Percentiles rank a stretch among this genome's conserved stretches.
Evolutionary conservation across 495 filamentous ascomycete species (phyloP).

Genomic region (Aspergillus carlsbadensis): DNA sequence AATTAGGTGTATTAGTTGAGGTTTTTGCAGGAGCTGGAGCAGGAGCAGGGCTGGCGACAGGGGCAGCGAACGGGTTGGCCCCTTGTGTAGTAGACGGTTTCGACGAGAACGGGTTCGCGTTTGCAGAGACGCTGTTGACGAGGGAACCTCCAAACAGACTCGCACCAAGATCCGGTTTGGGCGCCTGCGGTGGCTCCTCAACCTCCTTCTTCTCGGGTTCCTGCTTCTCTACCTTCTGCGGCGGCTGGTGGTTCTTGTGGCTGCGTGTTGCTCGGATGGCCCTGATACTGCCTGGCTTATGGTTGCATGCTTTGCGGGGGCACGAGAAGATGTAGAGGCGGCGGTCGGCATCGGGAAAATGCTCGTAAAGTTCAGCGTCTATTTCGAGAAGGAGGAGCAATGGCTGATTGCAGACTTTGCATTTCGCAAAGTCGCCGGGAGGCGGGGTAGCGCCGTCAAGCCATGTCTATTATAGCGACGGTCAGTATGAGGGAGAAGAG

Average conservation of each 20-base stretch:
- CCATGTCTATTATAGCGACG: constrained; percentile 64
- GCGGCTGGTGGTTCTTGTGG: constrained; percentile 25
- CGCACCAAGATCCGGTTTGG: constrained; percentile 56
- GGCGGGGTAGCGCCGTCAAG: constrained; percentile 65
- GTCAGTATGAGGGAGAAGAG: constrained; percentile 1
- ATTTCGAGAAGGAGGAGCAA: constrained; percentile 88
- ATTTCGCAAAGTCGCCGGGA: constrained; percentile 77
- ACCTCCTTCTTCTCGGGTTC: constrained; percentile 36
- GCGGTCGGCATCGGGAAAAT: constrained; percentile 81
- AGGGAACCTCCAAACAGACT: constrained; percentile 52
- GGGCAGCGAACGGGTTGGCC: constrained; percentile 47
- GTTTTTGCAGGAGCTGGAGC: constrained; percentile 15
- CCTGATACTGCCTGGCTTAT: constrained; percentile 77
- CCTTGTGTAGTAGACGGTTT: constrained; percentile 22
- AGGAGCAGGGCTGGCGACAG: constrained; percentile 37
- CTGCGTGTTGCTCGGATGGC: constrained; percentile 64
- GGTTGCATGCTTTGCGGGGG: constrained; percentile 72
- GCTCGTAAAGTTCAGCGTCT: constrained; percentile 84
- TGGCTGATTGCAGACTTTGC: constrained; percentile 80
- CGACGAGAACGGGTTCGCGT: constrained; percentile 58
- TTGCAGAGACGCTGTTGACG: constrained; percentile 45
- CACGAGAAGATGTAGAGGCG: constrained; percentile 85
- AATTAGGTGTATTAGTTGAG: constrained; percentile 21
- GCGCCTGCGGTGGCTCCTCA: constrained; percentile 22
- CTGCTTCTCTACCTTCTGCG: constrained; percentile 32